These are phyloP conservation scores for Akebia trifoliata DNA, from an alignment of 164 flowering plant species.

Conservation along the genomic window DNA sequence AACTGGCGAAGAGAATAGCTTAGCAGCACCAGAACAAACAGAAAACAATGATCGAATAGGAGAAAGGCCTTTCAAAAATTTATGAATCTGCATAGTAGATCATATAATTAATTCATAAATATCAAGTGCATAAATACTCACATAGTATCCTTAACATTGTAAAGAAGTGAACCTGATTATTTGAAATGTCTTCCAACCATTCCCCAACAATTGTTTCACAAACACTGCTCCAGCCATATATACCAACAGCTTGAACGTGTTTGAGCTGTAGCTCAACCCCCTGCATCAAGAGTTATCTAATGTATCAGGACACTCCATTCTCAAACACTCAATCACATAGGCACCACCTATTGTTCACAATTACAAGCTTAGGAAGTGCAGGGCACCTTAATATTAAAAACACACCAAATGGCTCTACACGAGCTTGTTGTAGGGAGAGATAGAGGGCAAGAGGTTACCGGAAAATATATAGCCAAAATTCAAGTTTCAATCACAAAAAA, in stretches of 20 bases:
- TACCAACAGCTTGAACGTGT: conserved; percentile 79
- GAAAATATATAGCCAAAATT: neutral
- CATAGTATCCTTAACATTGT: neutral
- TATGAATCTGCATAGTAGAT: conserved; percentile 47
- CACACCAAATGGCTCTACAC: too few relatives aligned
- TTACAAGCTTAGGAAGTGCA: too few relatives aligned
- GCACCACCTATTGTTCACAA: too few relatives aligned
- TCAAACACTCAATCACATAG: neutral
- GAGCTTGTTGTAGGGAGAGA: neutral
- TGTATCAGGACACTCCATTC: neutral
- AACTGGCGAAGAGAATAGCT: conserved; percentile 79
- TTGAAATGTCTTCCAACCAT: conserved; percentile 97
- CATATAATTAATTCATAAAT: neutral
- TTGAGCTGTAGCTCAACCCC: conserved; percentile 88
- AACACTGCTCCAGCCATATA: conserved; percentile 83
- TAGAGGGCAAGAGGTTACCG: neutral
- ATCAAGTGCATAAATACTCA: neutral
- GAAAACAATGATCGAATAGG: conserved; percentile 74
- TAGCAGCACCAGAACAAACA: conserved; percentile 90
- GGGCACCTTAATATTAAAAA: too few relatives aligned
- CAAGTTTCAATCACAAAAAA: neutral
- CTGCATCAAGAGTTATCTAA: conserved; percentile 36
- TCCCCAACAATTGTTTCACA: conserved; percentile 80
- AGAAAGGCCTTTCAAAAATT: conserved; percentile 77
- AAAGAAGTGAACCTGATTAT: conserved; percentile 67